Evolutionary conservation across 345 rosid species (phyloP).

Genomic region (Gossypium herbaceum): DNA sequence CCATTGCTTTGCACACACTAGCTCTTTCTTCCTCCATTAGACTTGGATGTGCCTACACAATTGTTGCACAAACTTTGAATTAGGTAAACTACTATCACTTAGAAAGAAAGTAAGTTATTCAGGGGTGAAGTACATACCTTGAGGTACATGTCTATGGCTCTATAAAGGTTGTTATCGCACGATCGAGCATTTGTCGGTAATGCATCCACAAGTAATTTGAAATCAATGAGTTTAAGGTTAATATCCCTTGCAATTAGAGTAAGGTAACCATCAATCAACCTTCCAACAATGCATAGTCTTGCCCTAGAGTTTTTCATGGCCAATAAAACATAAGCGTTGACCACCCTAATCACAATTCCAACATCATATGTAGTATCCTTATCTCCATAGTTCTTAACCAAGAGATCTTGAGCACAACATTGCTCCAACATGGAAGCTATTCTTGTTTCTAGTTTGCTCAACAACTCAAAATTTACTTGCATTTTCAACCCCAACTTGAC

Average conservation of each 20-base stretch:
- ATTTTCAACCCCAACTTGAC: conserved; percentile 35
- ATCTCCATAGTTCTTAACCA: conserved; percentile 35
- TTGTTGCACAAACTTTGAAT: background rate
- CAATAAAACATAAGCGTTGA: conserved; percentile 33
- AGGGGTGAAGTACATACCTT: conserved; percentile 29
- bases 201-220: conserved; percentile 36
- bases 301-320: conserved; percentile 20
- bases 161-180: conserved; percentile 40
- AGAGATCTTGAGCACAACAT: conserved; percentile 38
- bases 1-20: conserved; percentile 38
- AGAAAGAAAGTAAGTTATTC: background rate
- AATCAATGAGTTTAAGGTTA: conserved; percentile 29
- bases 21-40: conserved; percentile 45
- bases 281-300: conserved; percentile 34
- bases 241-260: conserved; percentile 38
- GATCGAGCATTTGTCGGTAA: conserved; percentile 37
- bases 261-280: conserved; percentile 46
- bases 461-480: conserved; percentile 26
- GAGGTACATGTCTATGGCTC: conserved; percentile 54
- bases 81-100: background rate
- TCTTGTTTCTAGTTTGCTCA: conserved; percentile 28
- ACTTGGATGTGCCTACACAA: conserved; percentile 43
- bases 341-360: conserved; percentile 30
- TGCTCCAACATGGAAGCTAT: conserved; percentile 39
- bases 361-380: conserved; percentile 32